phyloP scores from a whole-genome alignment of 2,329 filamentous ascomycete genomes.

The Fusarium miscanthi region DNA sequence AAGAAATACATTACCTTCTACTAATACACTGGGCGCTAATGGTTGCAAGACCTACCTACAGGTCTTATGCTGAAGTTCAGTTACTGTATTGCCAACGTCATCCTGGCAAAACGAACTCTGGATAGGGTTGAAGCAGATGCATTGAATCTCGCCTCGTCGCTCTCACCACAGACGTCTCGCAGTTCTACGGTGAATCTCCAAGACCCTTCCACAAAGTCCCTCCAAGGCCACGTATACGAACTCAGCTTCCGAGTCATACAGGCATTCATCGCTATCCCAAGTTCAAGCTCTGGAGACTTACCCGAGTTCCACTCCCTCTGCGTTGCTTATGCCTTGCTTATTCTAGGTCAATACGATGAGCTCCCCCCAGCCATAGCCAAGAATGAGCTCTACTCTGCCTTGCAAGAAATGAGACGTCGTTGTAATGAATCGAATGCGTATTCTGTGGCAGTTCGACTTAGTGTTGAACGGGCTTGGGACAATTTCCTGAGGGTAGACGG shows the following conservation, averaged over 20 bases:
- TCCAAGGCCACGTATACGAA: constrained; percentile 17
- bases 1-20: not conserved
- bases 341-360: constrained; percentile 25
- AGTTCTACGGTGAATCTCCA: not conserved
- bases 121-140: constrained; percentile 10
- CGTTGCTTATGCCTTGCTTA: constrained; percentile 23
- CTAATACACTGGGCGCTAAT: not conserved
- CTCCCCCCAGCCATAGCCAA: not conserved
- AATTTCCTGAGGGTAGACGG: constrained; percentile 1
- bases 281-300: constrained; percentile 16
- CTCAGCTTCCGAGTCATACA: constrained; percentile 17
- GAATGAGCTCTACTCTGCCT: not conserved
- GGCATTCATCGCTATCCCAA: constrained; percentile 20
- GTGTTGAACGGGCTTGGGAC: constrained; percentile 26
- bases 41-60: constrained; percentile 7
- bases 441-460: constrained; percentile 20
- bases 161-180: constrained; percentile 4
- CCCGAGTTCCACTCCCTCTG: constrained; percentile 27
- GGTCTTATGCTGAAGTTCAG: constrained; percentile 15
- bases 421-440: constrained; percentile 15
- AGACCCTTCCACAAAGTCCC: constrained; percentile 4
- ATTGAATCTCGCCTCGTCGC: not conserved
- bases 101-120: constrained; percentile 19
- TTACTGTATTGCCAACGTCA: constrained; percentile 24
- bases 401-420: constrained; percentile 18